Base-by-base conservation (phyloP, 2,329 filamentous ascomycete genomes). In the Diplocarpon rosae region DNA sequence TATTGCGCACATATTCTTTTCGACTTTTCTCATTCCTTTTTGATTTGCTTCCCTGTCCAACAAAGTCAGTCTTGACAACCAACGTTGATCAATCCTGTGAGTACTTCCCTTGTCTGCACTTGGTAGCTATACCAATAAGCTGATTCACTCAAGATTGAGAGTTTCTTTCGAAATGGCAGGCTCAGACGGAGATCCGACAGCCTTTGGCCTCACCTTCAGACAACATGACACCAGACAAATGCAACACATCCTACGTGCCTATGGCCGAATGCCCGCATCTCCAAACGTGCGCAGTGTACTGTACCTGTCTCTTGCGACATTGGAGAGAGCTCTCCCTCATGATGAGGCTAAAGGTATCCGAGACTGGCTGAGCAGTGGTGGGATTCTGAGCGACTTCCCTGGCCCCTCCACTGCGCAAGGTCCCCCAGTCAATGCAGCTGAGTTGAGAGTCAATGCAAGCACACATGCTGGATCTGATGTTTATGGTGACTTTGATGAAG, bases 181-280 rank as follows among this genome's bases (percentile, higher is more conserved):
- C n/a, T n/a, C n/a, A n/a, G n/a, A n/a, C n/a, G n/a, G n/a, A n/a
- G 29, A 30, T 8, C 29, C 39, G 6, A 42, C 37, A 5, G 50
- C 53, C n/a, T 55, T 57, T 16, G 53, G 55, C 10, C 47, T 56
- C n/a, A 46, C 16, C 12, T 54, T 52, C 37, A 44, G 47, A 8
- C 35, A 57, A 17, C 53, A 57, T 30, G 49, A 57, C 37, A 47
- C 35, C 10, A 32, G 51, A 5, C 43, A 44, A 2, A 57, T 57
- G 48, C 47, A 52, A 30, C 47, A 55, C 42, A 39, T 56, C n/a
- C 34, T 57, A 6, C 45, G 50, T 12, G 24, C 44, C 8, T 53
- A 54, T 28, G 28, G 35, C 2, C 10, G 31, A 9, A 36, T 55
- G 2, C 53, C 55, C 5, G 33, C 27, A 1, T 47, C 42, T 2